phyloP scores from a whole-genome alignment of 257 asterid genomes.

The Gentiana straminea region DNA sequence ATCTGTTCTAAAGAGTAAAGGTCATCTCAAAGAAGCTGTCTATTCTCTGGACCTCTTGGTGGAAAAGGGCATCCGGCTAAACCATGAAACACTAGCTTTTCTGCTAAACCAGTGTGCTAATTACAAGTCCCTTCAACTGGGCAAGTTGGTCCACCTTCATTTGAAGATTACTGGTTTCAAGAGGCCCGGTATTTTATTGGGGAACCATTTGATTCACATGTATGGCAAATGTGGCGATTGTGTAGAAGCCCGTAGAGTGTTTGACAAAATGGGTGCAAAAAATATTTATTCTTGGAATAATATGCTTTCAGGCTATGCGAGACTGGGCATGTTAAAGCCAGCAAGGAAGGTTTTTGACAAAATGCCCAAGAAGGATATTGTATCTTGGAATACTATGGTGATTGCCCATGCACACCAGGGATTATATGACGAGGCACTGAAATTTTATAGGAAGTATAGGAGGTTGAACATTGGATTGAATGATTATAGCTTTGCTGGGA shows the following conservation, averaged over 20 bases:
- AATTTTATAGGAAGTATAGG: slow-evolving; percentile 40
- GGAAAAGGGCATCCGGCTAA: slow-evolving; percentile 44
- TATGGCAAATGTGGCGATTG: slow-evolving; percentile 59
- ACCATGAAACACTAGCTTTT: slow-evolving; percentile 30
- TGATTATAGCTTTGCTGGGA: slow-evolving; percentile 61
- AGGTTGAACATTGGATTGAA: slow-evolving; percentile 39
- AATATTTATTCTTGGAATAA: slow-evolving; percentile 80
- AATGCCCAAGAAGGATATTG: slow-evolving; percentile 65
- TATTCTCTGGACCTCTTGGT: slow-evolving; percentile 33
- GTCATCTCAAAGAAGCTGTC: slow-evolving; percentile 50
- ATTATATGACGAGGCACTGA: slow-evolving; percentile 37
- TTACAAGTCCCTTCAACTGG: slow-evolving; percentile 29
- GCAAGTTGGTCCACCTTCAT: slow-evolving; percentile 49
- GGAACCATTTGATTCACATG: slow-evolving; percentile 62
- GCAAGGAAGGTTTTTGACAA: slow-evolving; percentile 49
- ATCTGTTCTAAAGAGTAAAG: slow-evolving; percentile 30
- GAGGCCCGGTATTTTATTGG: slow-evolving; percentile 37
- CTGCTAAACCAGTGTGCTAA: slow-evolving; percentile 45
- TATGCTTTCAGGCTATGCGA: slow-evolving; percentile 70
- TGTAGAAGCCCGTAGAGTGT: slow-evolving; percentile 56
- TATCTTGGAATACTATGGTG: slow-evolving; percentile 77
- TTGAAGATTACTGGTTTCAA: slow-evolving; percentile 47
- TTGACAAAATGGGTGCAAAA: slow-evolving; percentile 48
- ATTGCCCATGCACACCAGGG: slow-evolving; percentile 50
- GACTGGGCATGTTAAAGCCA: slow-evolving; percentile 46